Conservation (phyloP, 2,329 filamentous ascomycete genomes). For the Trichophyton simii region DNA sequence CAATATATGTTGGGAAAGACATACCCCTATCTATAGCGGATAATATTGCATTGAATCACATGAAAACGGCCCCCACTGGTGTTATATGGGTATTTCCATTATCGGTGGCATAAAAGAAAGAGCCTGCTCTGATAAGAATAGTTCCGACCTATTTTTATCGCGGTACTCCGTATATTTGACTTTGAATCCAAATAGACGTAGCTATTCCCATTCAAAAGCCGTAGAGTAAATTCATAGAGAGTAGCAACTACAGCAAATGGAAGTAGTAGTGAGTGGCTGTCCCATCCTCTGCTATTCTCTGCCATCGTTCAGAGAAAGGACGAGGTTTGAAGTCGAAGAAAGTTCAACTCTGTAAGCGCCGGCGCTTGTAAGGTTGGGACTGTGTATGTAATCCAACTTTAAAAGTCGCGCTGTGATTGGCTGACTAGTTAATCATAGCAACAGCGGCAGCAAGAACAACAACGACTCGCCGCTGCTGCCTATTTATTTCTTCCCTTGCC, state of each 20-base stretch:
- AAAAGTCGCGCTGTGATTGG: neutral
- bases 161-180: neutral
- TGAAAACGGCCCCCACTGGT: neutral
- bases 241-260: no score
- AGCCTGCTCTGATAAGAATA: neutral
- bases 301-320: neutral
- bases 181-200: neutral
- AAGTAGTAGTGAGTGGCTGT: no score
- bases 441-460: neutral
- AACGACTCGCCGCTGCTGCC: no score
- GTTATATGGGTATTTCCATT: neutral
- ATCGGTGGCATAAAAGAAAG: neutral
- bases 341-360: neutral
- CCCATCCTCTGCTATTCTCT: no score
- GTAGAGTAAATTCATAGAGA: neutral
- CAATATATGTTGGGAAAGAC: neutral
- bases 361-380: neutral
- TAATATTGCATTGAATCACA: neutral
- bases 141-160: no score
- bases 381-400: neutral
- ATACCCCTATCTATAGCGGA: neutral
- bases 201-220: neutral
- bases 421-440: neutral
- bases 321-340: neutral
- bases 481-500: neutral